Conservation (phyloP, 352 stramenopile genomes). For the Phytophthora tentaculata region DNA sequence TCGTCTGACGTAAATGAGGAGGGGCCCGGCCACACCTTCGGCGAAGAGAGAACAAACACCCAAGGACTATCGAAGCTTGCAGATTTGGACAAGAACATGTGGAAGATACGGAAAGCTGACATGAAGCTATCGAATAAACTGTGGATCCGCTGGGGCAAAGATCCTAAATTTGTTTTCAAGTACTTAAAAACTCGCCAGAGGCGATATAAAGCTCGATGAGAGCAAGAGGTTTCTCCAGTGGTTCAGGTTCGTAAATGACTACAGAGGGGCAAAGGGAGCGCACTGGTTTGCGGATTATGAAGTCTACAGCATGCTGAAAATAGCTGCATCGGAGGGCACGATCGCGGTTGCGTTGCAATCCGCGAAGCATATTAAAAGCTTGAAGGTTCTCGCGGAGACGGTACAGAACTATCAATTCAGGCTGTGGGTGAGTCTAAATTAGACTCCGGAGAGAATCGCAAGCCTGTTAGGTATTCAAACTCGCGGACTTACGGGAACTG, state of each 20-base stretch:
- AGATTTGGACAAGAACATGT: constrained; percentile 3
- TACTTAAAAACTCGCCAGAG: background rate
- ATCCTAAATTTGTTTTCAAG: background rate
- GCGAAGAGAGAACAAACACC: constrained; percentile 1
- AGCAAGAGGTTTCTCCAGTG: background rate
- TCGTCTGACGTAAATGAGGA: too few species aligned
- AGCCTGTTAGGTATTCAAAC: too few species aligned
- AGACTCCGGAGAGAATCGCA: background rate
- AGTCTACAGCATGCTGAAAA: background rate
- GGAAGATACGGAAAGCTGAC: background rate
- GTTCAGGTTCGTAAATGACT: constrained; percentile 3
- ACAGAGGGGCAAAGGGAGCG: background rate
- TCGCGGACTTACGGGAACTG: too few species aligned
- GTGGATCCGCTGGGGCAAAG: background rate
- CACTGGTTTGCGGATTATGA: background rate
- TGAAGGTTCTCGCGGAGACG: background rate
- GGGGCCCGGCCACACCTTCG: too few species aligned
- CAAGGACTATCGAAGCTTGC: background rate
- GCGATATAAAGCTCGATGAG: background rate
- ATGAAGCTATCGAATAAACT: constrained; percentile 1
- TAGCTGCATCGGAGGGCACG: too few species aligned
- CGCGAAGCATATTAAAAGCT: background rate
- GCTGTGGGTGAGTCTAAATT: background rate
- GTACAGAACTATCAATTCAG: constrained; percentile 5
- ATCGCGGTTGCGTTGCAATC: background rate